These are phyloP conservation scores for Cryphonectria naterciae DNA, from an alignment of 2,329 filamentous ascomycete species.

Conservation along the genomic window DNA sequence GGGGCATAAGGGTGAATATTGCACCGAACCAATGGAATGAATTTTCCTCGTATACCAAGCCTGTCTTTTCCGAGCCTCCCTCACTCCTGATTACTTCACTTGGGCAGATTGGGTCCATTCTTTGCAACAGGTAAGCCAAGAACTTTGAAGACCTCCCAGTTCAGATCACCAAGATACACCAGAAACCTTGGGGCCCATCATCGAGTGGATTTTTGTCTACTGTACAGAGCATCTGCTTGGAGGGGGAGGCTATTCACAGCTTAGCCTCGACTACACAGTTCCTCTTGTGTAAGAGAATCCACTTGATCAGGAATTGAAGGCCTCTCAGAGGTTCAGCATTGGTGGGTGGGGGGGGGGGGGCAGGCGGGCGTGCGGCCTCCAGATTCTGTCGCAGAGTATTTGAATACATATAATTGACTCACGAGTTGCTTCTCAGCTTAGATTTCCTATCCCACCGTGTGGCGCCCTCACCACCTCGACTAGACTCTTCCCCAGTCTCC, in stretches of 20 bases:
- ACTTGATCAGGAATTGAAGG: constrained; percentile 16
- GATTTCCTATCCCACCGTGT: not conserved
- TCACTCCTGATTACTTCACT: not conserved
- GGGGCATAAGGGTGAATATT: not conserved
- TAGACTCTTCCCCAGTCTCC: not conserved
- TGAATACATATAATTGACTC: constrained; percentile 10
- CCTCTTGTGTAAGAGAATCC: constrained; percentile 26
- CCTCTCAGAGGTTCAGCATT: not conserved
- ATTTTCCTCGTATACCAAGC: not conserved
- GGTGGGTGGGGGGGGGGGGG: constrained; percentile 22
- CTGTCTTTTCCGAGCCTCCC: not conserved
- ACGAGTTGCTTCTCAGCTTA: constrained; percentile 9
- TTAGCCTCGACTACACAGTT: constrained; percentile 8
- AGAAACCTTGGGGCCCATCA: not conserved
- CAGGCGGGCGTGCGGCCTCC: constrained; percentile 13
- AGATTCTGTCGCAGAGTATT: constrained; percentile 18
- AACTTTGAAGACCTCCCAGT: not conserved
- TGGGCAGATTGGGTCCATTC: not conserved
- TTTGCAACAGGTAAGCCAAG: not conserved
- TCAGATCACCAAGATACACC: not conserved
- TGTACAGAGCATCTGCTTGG: not conserved
- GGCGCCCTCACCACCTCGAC: not conserved
- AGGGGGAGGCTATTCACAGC: constrained; percentile 3
- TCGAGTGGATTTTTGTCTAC: not conserved
- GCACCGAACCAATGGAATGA: not conserved